phyloP scores from a whole-genome alignment of 129 eudicot species.

The Kitagawia praeruptora region DNA sequence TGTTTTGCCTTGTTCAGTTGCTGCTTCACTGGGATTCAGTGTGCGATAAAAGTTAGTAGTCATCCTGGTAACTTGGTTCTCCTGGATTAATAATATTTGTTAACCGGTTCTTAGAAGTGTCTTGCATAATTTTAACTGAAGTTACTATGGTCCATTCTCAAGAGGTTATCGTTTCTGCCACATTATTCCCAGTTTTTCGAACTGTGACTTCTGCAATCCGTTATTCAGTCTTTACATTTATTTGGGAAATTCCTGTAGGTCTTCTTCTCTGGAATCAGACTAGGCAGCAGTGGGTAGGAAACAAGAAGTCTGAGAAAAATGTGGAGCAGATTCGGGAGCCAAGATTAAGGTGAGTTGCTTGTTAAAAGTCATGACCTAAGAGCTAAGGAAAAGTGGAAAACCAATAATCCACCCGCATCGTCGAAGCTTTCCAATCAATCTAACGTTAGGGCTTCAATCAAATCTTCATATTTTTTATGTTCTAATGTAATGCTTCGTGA shows the following conservation, averaged over 20 bases:
- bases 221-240: neutral
- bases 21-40: neutral
- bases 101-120: neutral
- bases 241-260: slow-evolving; percentile 29
- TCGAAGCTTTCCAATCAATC: neutral
- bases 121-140: neutral
- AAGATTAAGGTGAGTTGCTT: slow-evolving; percentile 51
- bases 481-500: neutral
- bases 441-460: neutral
- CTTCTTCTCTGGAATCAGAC: slow-evolving; percentile 69
- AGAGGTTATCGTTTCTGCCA: neutral
- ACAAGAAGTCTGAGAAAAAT: slow-evolving; percentile 24
- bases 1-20: neutral
- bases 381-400: neutral
- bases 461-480: neutral
- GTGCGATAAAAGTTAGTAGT: neutral
- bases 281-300: slow-evolving; percentile 75
- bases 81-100: neutral
- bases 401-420: neutral
- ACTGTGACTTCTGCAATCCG: neutral
- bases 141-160: neutral
- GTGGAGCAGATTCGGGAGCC: slow-evolving; percentile 43
- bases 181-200: neutral
- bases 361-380: neutral
- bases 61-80: neutral